Percentiles rank a stretch among this genome's conserved stretches.
These are phyloP conservation scores for Isoetes taiwanensis DNA, from an alignment of 75 land plant species.

Conservation along the genomic window DNA sequence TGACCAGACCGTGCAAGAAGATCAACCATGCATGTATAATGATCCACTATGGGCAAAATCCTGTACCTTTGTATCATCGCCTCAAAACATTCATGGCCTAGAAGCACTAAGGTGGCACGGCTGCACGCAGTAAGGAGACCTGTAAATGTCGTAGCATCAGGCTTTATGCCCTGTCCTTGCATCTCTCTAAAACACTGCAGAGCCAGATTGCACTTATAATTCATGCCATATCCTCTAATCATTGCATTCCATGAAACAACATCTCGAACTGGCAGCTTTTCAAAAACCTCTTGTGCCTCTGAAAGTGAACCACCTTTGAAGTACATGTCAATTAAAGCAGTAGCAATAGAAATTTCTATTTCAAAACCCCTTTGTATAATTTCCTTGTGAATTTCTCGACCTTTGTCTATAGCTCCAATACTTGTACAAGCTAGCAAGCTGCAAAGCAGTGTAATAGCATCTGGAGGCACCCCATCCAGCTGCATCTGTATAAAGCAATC, in stretches of 20 bases:
- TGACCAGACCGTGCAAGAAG: slow-evolving; percentile 33
- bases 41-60: slow-evolving; percentile 21
- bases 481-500: slow-evolving; percentile 4
- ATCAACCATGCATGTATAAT: slow-evolving; percentile 48
- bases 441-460: slow-evolving; percentile 5
- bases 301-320: slow-evolving; percentile 1
- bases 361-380: slow-evolving; percentile 4
- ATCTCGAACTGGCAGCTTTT: slow-evolving; percentile 7
- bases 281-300: slow-evolving; percentile 14
- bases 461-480: slow-evolving; percentile 1
- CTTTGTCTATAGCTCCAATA: background rate
- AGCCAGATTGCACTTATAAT: slow-evolving; percentile 10
- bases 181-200: slow-evolving; percentile 12
- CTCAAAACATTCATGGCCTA: background rate
- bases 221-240: slow-evolving; percentile 15
- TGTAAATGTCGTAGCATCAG: background rate
- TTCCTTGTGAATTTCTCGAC: background rate
- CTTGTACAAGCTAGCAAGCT: background rate
- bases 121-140: background rate
- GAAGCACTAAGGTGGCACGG: background rate
- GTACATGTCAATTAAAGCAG: slow-evolving; percentile 5
- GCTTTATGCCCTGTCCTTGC: background rate
- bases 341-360: slow-evolving; percentile 2
- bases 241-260: slow-evolving; percentile 18
- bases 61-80: slow-evolving; percentile 16